Conservation (phyloP, 768 basidiomycete species). For the Lactarius akahatsu region DNA sequence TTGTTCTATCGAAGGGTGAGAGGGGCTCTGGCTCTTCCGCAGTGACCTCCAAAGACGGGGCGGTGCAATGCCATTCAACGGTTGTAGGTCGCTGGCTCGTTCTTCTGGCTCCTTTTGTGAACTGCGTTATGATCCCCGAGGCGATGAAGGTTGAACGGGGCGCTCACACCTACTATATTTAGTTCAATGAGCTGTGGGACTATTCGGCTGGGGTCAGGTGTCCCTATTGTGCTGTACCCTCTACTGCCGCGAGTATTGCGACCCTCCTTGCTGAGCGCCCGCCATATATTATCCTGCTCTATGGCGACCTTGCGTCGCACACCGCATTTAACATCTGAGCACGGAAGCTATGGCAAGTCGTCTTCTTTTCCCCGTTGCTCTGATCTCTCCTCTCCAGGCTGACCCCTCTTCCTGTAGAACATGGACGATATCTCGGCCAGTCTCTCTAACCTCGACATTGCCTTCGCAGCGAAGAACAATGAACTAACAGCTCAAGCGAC, state of each 20-base stretch:
- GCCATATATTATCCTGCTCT: neutral
- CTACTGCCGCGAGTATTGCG: too few species aligned
- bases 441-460: conserved; percentile 11
- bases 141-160: neutral
- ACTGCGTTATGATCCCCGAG: neutral
- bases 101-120: neutral
- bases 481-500: neutral
- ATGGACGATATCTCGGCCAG: conserved; percentile 4
- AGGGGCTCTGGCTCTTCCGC: neutral
- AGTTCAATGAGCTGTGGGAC: neutral
- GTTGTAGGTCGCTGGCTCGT: neutral
- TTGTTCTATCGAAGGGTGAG: neutral
- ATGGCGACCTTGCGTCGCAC: neutral
- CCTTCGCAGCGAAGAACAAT: neutral
- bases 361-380: neutral
- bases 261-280: conserved; percentile 12
- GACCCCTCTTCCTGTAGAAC: conserved; percentile 4
- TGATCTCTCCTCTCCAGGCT: neutral
- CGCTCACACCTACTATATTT: neutral
- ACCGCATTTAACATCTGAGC: neutral
- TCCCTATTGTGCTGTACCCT: neutral
- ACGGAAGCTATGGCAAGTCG: conserved; percentile 16
- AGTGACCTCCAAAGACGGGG: neutral
- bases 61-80: neutral
- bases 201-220: neutral